Conservation (phyloP, 1,284 basidiomycete species). For the Porodaedalea pini region DNA sequence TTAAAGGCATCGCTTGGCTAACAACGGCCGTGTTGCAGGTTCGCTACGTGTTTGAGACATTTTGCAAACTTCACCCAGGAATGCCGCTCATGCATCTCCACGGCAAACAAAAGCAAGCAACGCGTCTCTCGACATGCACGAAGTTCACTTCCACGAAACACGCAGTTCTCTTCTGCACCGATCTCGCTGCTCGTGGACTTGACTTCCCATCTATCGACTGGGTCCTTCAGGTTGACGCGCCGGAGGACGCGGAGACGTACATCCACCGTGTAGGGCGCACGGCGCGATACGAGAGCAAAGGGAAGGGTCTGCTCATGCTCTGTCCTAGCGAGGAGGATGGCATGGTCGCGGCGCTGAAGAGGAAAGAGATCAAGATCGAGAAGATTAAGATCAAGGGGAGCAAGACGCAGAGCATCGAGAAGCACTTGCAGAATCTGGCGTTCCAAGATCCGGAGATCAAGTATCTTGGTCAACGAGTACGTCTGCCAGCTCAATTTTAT, state of each 20-base stretch:
- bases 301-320: slow-evolving; percentile 82
- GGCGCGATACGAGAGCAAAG: slow-evolving; percentile 88
- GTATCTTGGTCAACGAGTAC: slow-evolving; percentile 88
- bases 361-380: slow-evolving; percentile 73
- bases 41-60: slow-evolving; percentile 95
- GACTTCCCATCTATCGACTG: slow-evolving; percentile 98
- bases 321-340: slow-evolving; percentile 92
- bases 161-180: slow-evolving; percentile 90
- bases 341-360: slow-evolving; percentile 69
- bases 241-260: slow-evolving; percentile 98
- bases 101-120: slow-evolving; percentile 95
- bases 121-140: slow-evolving; percentile 78
- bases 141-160: slow-evolving; percentile 79
- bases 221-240: slow-evolving; percentile 97
- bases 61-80: slow-evolving; percentile 93
- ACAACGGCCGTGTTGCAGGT: slow-evolving; percentile 42
- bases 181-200: slow-evolving; percentile 93
- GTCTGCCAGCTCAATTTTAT: slow-evolving; percentile 30
- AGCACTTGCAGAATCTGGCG: slow-evolving; percentile 88
- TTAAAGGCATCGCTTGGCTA: not conserved
- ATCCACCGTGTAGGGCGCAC: slow-evolving; percentile 97
- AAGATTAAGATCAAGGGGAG: slow-evolving; percentile 90
- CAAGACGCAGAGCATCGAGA: slow-evolving; percentile 83
- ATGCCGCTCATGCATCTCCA: slow-evolving; percentile 89
- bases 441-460: slow-evolving; percentile 98